Percentiles rank a stretch among this genome's conserved stretches.
Conservation (phyloP, 805 yeast genomes). For the Metschnikowia noctiluminum region DNA sequence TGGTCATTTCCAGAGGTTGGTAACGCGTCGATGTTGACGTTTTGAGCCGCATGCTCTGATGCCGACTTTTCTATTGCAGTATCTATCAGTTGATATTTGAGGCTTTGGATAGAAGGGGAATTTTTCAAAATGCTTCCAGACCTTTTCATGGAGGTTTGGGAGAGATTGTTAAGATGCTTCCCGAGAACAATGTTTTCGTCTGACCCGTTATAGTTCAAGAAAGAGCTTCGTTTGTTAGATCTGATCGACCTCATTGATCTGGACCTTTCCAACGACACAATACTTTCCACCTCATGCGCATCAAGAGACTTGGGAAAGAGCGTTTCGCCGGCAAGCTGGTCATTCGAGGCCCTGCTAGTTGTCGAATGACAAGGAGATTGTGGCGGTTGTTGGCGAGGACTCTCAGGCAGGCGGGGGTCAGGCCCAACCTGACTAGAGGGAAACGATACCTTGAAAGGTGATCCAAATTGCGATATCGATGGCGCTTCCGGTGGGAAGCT, state of each 20-base stretch:
- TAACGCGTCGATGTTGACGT: neutral
- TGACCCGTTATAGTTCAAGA: slow-evolving; percentile 38
- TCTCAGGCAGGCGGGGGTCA: neutral
- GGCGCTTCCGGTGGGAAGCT: slow-evolving; percentile 13
- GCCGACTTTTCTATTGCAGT: neutral
- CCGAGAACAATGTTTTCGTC: slow-evolving; percentile 39
- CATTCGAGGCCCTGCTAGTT: slow-evolving; percentile 12
- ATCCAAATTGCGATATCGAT: slow-evolving; percentile 21
- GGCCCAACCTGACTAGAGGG: slow-evolving; percentile 1
- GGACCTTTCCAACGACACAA: slow-evolving; percentile 67
- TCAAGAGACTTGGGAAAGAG: slow-evolving; percentile 70
- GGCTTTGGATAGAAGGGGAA: slow-evolving; percentile 23
- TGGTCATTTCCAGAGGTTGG: slow-evolving; percentile 8
- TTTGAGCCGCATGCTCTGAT: neutral
- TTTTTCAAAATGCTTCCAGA: slow-evolving; percentile 41
- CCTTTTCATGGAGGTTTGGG: slow-evolving; percentile 23
- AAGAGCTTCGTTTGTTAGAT: slow-evolving; percentile 35
- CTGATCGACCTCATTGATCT: slow-evolving; percentile 54
- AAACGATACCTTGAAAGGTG: slow-evolving; percentile 31
- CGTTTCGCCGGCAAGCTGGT: slow-evolving; percentile 44
- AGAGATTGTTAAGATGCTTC: slow-evolving; percentile 16
- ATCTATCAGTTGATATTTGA: slow-evolving; percentile 13
- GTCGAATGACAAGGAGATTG: slow-evolving; percentile 5
- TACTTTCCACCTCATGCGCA: slow-evolving; percentile 68
- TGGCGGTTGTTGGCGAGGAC: slow-evolving; percentile 3